Evolutionary conservation across 805 yeast genomes (phyloP), one percentile per base, ranked within the genome.

Genomic region (Saturnispora gosingensis): DNA sequence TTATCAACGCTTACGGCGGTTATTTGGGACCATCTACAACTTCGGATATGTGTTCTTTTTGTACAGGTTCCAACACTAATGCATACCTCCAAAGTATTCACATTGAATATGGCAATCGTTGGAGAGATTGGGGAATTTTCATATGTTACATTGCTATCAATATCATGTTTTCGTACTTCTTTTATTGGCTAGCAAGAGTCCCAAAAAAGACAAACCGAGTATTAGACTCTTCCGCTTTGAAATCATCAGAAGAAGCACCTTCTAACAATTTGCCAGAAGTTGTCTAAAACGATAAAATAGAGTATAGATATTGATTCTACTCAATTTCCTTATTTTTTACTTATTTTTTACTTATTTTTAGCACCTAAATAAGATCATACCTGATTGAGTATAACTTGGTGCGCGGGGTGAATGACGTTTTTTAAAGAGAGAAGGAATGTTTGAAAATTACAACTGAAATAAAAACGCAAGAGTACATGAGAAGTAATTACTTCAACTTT

Each of bases 111-210:
- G 39, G 38, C 59, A 73, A 55, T 75, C 83, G 73, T 81, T 79
- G 85, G 83, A 73, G 84, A 66, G 73, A 82, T 63, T 71, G 72
- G 59, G 87, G 85, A 56, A 71, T 82, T 25, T 75, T 74, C 59
- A 63, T 75, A 53, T 73, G 73, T 46, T 82, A 69, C 59, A 73
- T 77, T 55, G 69, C 65, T 24, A 68, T 78, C 58, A 75, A 79
- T 58, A 54, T 67, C 6, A 16, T 51, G 3, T 53, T 69, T 46
- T 57, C 68, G 11, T 51, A 65, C 46, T 57, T 58, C 58, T 51
- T 68, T 53, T 76, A 76, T 62, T 76, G 85, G 83, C 62, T 79
- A 27, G 78, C 81, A 11, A 78, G 93, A 73, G 91, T 85, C 54
- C 93, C 93, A 50, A 83, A 83, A 75, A 77, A 75, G 56, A 51